Conservation (phyloP, 176 grass and related monocot species). For the Musa acuminata region DNA sequence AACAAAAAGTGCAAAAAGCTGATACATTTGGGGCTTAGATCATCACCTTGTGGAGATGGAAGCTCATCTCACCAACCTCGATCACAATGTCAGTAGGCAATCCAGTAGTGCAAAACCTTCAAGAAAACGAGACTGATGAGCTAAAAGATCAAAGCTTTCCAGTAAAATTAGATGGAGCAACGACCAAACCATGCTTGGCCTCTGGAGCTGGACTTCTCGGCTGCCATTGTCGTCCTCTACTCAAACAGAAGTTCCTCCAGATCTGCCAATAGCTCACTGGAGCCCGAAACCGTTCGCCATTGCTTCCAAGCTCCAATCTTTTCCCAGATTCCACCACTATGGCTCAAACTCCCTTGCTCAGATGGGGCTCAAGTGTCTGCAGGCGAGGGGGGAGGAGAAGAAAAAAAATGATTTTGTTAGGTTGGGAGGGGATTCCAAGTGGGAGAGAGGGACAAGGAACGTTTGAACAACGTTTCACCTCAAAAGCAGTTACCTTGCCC, state of each 20-base stretch:
- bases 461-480: conserved; percentile 11
- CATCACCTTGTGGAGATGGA: conserved; percentile 88
- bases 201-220: conserved; percentile 38
- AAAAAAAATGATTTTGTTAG: neutral
- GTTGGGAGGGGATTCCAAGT: conserved; percentile 32
- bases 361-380: neutral
- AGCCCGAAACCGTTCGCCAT: conserved; percentile 21
- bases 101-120: conserved; percentile 97
- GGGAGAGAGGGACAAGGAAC: conserved; percentile 37
- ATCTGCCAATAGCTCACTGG: conserved; percentile 8
- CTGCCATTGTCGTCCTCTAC: conserved; percentile 26
- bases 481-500: conserved; percentile 12
- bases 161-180: neutral
- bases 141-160: neutral
- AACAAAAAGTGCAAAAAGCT: neutral
- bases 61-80: conserved; percentile 92
- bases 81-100: conserved; percentile 94
- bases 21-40: neutral
- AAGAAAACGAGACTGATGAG: neutral
- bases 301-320: conserved; percentile 17
- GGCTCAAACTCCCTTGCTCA: conserved; percentile 1
- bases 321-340: neutral
- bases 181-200: conserved; percentile 70
- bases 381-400: conserved; percentile 4
- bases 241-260: neutral